phyloP scores from a whole-genome alignment of 140 eudicot genomes.

The Cichorium intybus region DNA sequence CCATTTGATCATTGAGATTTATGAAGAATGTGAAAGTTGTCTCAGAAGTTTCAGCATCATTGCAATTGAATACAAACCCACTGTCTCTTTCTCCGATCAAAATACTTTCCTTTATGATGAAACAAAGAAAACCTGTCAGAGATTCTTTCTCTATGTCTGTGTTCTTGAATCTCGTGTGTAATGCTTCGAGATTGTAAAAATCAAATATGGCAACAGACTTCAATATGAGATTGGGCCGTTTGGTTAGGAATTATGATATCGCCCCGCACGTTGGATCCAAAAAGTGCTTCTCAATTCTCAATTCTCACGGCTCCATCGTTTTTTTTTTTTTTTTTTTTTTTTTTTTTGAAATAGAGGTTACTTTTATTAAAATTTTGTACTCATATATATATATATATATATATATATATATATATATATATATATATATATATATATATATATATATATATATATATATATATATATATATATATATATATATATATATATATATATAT shows the following conservation, averaged over 20 bases:
- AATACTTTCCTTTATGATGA: neutral
- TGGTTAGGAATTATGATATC: neutral
- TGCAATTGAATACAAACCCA: neutral
- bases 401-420: too few relatives aligned
- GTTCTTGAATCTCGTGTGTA: neutral
- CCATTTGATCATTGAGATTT: constrained; percentile 26
- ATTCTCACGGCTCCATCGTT: too few relatives aligned
- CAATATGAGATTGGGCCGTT: neutral
- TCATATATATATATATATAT: too few relatives aligned
- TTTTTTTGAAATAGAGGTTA: too few relatives aligned
- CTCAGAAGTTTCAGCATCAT: neutral
- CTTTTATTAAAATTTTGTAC: too few relatives aligned
- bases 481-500: too few relatives aligned
- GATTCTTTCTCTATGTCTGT: neutral
- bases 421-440: too few relatives aligned
- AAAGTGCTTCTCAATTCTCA: too few relatives aligned
- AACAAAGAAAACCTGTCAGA: neutral
- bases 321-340: too few relatives aligned
- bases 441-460: too few relatives aligned
- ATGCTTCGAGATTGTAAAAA: neutral
- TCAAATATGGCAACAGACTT: neutral
- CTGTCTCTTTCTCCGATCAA: neutral
- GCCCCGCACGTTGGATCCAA: neutral
- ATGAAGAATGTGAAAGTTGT: neutral
- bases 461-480: too few relatives aligned